Conservation (phyloP, 2,329 filamentous ascomycete species). For the Neonectria coccinea region DNA sequence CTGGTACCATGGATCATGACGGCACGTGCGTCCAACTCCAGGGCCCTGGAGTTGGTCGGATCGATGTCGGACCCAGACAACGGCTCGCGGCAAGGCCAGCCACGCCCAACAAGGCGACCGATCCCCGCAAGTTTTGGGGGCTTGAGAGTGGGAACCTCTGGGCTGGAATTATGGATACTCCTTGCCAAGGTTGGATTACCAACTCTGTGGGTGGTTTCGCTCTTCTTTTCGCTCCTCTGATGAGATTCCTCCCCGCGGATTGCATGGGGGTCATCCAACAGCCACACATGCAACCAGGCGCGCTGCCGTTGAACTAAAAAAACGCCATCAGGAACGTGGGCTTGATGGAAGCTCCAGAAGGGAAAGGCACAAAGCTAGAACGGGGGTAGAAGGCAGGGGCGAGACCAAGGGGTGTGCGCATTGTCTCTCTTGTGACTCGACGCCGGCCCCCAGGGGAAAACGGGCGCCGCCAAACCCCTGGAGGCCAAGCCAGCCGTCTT, state of each 20-base stretch:
- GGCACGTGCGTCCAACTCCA: constrained; percentile 23
- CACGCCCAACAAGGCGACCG: constrained; percentile 38
- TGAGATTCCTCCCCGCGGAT: constrained; percentile 4
- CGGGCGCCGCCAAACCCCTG: constrained; percentile 7
- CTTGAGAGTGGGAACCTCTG: background rate
- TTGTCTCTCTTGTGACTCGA: background rate
- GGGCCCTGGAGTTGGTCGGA: constrained; percentile 30
- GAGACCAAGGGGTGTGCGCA: constrained; percentile 8
- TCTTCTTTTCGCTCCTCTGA: constrained; percentile 1
- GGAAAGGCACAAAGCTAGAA: constrained; percentile 18
- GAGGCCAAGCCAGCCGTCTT: constrained; percentile 10
- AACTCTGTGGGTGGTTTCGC: constrained; percentile 9
- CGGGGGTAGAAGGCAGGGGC: constrained; percentile 22
- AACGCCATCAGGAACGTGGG: constrained; percentile 19
- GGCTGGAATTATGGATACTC: background rate
- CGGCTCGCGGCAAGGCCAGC: constrained; percentile 21
- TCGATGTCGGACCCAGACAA: constrained; percentile 36
- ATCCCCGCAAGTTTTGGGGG: constrained; percentile 5
- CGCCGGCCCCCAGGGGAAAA: background rate
- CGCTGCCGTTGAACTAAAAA: constrained; percentile 20
- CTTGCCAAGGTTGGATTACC: constrained; percentile 7
- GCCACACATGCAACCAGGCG: constrained; percentile 12
- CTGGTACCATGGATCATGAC: constrained; percentile 13
- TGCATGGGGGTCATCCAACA: constrained; percentile 2
- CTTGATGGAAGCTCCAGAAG: constrained; percentile 22